phyloP scores from a whole-genome alignment of 495 filamentous ascomycete genomes.

The Venustampulla echinocandica region DNA sequence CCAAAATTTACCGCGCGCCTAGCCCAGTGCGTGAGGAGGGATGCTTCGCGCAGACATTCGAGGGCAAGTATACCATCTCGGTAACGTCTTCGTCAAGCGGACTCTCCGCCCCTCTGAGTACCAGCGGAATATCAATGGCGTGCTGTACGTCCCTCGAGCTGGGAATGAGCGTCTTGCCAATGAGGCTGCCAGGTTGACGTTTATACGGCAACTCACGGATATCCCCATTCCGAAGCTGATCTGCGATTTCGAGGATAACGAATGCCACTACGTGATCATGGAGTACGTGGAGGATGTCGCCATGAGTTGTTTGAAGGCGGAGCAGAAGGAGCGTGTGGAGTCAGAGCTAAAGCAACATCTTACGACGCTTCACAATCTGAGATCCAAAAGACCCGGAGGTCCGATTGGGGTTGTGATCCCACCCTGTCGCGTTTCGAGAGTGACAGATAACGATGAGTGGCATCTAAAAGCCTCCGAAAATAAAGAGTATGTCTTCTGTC shows the following conservation, averaged over 20 bases:
- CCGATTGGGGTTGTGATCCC: slow-evolving; percentile 6
- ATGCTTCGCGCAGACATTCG: too few relatives aligned
- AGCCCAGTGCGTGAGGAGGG: too few relatives aligned
- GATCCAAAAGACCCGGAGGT: slow-evolving; percentile 5
- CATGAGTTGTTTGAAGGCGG: slow-evolving; percentile 1
- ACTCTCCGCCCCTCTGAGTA: slow-evolving; percentile 3
- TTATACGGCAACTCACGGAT: slow-evolving; percentile 4
- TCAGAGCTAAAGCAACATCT: slow-evolving; percentile 1
- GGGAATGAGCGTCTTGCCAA: slow-evolving; percentile 6
- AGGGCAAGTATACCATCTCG: too few relatives aligned
- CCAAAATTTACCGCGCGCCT: too few relatives aligned
- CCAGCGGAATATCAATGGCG: not conserved
- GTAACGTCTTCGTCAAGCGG: slow-evolving; percentile 3
- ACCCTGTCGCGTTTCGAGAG: slow-evolving; percentile 1
- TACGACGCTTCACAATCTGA: slow-evolving; percentile 4
- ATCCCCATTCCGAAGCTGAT: slow-evolving; percentile 9
- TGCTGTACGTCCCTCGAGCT: not conserved
- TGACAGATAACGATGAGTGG: not conserved
- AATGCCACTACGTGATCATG: slow-evolving; percentile 4
- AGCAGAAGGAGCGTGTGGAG: not conserved
- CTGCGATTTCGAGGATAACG: slow-evolving; percentile 5
- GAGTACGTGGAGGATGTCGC: slow-evolving; percentile 8
- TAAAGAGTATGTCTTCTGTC: slow-evolving; percentile 26
- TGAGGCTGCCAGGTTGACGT: slow-evolving; percentile 8
- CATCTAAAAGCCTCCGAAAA: not conserved